Conservation (phyloP, 1,284 basidiomycete genomes). For the Cryptococcus deneoformans region DNA sequence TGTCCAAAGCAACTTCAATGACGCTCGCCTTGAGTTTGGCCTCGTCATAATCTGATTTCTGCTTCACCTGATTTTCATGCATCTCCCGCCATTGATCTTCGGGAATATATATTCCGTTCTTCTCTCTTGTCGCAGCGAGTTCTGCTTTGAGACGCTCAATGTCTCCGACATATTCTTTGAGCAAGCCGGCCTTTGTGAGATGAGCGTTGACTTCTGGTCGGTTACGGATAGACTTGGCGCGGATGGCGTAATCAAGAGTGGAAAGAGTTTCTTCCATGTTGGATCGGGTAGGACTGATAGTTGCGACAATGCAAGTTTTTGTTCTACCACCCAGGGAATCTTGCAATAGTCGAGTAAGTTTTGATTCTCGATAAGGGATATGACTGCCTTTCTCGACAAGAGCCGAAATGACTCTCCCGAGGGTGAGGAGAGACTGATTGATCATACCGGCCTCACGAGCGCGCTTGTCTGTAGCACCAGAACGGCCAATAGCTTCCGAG, state of each 20-base stretch:
- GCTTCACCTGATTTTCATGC: constrained; percentile 68
- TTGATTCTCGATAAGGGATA: constrained; percentile 85
- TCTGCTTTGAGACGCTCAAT: constrained; percentile 93
- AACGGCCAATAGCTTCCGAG: constrained; percentile 95
- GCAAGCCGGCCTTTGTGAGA: constrained; percentile 84
- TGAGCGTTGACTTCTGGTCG: constrained; percentile 94
- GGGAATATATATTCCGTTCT: constrained; percentile 91
- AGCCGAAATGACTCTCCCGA: constrained; percentile 96
- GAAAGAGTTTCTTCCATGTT: constrained; percentile 98
- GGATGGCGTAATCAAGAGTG: constrained; percentile 94
- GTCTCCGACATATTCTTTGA: constrained; percentile 95
- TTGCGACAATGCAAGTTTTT: constrained; percentile 98
- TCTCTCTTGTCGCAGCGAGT: constrained; percentile 78
- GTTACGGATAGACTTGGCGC: constrained; percentile 95
- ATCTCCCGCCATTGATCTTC: constrained; percentile 88
- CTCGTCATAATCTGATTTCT: constrained; percentile 72
- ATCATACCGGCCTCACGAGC: constrained; percentile 99
- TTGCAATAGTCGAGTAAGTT: constrained; percentile 95
- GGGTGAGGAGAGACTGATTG: constrained; percentile 93
- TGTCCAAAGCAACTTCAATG: constrained; percentile 73
- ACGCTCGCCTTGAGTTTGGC: constrained; percentile 76
- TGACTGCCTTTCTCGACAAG: constrained; percentile 89
- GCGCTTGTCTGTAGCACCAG: constrained; percentile 83
- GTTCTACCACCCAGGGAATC: constrained; percentile 98
- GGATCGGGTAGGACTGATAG: constrained; percentile 82